A percentile compares a stretch with the other conserved stretches of the same genome.
These are phyloP conservation scores for Melaleuca quinquenervia DNA, from an alignment of 345 rosid genomes.

Conservation along the genomic window DNA sequence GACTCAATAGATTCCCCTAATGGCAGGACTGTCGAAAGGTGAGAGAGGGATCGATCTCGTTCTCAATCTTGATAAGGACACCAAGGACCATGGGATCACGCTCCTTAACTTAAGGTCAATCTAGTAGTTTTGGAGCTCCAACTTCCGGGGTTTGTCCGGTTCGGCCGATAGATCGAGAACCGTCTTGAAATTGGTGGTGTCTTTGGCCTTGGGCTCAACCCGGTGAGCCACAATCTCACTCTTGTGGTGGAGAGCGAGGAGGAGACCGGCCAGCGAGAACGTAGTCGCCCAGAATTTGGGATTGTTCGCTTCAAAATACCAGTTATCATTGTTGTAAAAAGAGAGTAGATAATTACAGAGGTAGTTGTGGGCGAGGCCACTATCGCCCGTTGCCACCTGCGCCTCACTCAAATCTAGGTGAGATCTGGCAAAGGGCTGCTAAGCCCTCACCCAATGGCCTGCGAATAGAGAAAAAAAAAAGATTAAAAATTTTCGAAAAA, in stretches of 20 bases:
- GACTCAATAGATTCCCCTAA: constrained; percentile 93
- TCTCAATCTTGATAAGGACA: constrained; percentile 90
- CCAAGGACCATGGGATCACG: constrained; percentile 95
- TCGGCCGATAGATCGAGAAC: constrained; percentile 79
- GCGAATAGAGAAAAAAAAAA: no score
- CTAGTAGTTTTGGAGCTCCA: constrained; percentile 50
- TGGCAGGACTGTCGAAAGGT: constrained; percentile 93
- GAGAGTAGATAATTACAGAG: not conserved
- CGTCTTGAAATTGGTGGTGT: constrained; percentile 30
- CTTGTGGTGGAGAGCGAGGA: constrained; percentile 30
- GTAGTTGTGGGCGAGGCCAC: no score
- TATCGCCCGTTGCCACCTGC: no score
- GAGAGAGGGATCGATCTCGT: constrained; percentile 81
- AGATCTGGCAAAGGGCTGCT: no score
- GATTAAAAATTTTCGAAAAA: no score
- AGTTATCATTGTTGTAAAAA: not conserved
- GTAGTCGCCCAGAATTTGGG: not conserved
- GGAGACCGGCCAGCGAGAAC: constrained; percentile 6
- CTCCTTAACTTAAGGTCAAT: constrained; percentile 70
- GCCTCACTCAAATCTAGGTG: no score
- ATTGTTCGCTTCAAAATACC: not conserved
- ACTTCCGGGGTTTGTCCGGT: constrained; percentile 70
- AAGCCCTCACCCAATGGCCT: no score
- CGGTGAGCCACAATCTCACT: constrained; percentile 35
- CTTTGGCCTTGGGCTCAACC: constrained; percentile 19